Evolutionary conservation across 225 moss, liverwort and hornwort species (phyloP).

Genomic region (Thuidium tamariscinum): DNA sequence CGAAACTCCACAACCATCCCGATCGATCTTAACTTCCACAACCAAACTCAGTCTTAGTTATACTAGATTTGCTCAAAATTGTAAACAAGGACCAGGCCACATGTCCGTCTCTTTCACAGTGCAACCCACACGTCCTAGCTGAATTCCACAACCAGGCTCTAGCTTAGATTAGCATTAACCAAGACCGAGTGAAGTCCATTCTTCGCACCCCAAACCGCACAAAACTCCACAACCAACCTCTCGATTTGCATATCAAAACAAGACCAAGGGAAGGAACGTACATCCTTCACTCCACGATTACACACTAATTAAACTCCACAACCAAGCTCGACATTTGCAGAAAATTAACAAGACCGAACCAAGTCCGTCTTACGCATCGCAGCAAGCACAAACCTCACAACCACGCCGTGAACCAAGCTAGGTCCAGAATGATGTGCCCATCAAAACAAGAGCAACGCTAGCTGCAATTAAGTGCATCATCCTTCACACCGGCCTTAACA

Average conservation of each 20-base stretch:
- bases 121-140: not conserved
- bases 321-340: not conserved
- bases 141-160: not conserved
- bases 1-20: not conserved
- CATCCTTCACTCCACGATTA: not conserved
- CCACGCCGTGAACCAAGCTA: no score
- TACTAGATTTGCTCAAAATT: not conserved
- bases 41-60: not conserved
- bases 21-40: no score
- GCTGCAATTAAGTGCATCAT: not conserved
- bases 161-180: not conserved
- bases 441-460: not conserved
- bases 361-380: not conserved
- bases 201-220: not conserved
- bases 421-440: not conserved
- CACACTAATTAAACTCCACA: not conserved
- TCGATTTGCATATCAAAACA: not conserved
- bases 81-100: not conserved
- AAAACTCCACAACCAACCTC: not conserved
- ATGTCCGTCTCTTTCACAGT: not conserved
- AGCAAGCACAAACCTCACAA: not conserved
- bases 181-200: not conserved
- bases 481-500: not conserved
- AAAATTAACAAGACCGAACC: not conserved
- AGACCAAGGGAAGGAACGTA: not conserved